Evolutionary conservation across 345 rosid species (phyloP).

Genomic region (Aquilaria yunnanensis): DNA sequence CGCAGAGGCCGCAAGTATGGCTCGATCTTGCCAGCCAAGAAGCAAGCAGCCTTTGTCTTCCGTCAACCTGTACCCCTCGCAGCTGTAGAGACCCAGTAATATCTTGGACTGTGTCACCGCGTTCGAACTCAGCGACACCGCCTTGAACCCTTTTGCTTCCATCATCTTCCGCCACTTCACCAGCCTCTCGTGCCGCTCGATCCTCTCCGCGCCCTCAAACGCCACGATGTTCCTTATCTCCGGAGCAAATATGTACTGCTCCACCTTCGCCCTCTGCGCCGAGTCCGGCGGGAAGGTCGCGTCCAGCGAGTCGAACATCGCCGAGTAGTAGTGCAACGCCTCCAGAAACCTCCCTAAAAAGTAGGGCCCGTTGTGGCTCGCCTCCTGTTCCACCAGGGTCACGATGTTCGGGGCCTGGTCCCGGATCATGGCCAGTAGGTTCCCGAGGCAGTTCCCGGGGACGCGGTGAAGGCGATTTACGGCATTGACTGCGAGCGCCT

Average conservation of each 20-base stretch:
- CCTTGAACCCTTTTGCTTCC: constrained; percentile 63
- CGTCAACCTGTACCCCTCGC: constrained; percentile 63
- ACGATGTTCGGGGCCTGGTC: constrained; percentile 68
- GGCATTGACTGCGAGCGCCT: constrained; percentile 55
- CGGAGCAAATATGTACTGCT: constrained; percentile 54
- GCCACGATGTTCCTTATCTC: constrained; percentile 62
- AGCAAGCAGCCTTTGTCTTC: constrained; percentile 74
- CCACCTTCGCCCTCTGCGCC: constrained; percentile 54
- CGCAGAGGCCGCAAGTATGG: constrained; percentile 59
- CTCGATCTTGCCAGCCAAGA: constrained; percentile 63
- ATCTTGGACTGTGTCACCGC: constrained; percentile 65
- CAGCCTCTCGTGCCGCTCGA: constrained; percentile 54
- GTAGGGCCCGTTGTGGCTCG: constrained; percentile 60
- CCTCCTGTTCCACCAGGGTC: constrained; percentile 60
- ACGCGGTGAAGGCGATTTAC: constrained; percentile 48
- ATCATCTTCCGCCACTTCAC: constrained; percentile 63
- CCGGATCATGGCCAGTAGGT: constrained; percentile 43
- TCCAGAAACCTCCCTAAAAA: constrained; percentile 61
- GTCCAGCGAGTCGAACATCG: constrained; percentile 57
- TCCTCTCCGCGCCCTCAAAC: constrained; percentile 51
- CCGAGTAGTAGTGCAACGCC: constrained; percentile 63
- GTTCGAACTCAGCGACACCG: constrained; percentile 49
- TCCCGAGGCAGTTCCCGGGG: constrained; percentile 38
- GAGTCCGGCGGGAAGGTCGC: constrained; percentile 58
- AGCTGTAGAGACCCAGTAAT: constrained; percentile 46